Conservation (phyloP, 176 grass and related monocot genomes). For the Juncus inflexus region DNA sequence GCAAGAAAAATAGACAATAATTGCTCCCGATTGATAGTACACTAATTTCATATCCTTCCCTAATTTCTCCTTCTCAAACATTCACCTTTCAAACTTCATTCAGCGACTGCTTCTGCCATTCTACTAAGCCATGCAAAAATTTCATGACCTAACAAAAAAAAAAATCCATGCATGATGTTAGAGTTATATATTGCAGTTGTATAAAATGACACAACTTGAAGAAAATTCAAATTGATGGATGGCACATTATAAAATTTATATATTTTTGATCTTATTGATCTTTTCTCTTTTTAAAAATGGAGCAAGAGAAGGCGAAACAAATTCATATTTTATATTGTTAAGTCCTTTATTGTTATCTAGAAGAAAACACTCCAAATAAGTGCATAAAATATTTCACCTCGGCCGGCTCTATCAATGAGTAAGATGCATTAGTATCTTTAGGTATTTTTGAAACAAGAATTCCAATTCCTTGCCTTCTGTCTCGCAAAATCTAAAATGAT, state of each 20-base stretch:
- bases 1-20: not conserved
- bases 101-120: not conserved
- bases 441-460: constrained; percentile 56
- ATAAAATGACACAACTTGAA: not conserved
- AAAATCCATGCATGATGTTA: not conserved
- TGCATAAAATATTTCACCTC: constrained; percentile 29
- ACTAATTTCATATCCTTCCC: too few species aligned
- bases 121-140: constrained; percentile 17
- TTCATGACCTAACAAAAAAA: constrained; percentile 14
- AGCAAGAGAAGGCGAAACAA: too few species aligned
- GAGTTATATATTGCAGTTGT: not conserved
- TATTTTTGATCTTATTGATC: too few species aligned
- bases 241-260: too few species aligned
- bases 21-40: not conserved
- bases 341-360: not conserved
- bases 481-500: constrained; percentile 36
- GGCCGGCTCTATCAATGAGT: constrained; percentile 48
- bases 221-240: too few species aligned
- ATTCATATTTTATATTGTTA: too few species aligned
- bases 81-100: not conserved
- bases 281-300: too few species aligned
- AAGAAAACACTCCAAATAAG: not conserved
- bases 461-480: constrained; percentile 39
- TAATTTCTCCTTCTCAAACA: too few species aligned
- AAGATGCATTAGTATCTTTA: constrained; percentile 55